A percentile compares a stretch with the other conserved stretches of the same genome.
These are phyloP conservation scores for Leishmania guyanensis DNA, from an alignment of 208 protist genomes.

Conservation along the genomic window DNA sequence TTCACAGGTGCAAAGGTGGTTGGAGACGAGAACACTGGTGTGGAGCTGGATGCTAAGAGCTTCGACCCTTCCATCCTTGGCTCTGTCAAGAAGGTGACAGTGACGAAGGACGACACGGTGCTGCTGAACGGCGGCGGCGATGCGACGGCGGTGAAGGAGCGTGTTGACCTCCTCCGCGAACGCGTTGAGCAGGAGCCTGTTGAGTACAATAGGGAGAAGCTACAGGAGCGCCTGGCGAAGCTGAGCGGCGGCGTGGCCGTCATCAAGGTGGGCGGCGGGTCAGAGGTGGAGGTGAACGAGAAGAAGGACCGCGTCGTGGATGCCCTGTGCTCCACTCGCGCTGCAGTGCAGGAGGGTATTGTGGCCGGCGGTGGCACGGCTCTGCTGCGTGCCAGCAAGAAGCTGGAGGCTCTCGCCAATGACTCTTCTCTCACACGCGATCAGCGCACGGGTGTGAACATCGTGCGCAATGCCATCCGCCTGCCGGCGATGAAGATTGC, in stretches of 20 bases:
- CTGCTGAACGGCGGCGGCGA: constrained; percentile 96
- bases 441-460: constrained; percentile 96
- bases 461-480: constrained; percentile 94
- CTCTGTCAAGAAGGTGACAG: constrained; percentile 82
- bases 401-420: constrained; percentile 84
- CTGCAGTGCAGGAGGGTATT: constrained; percentile 99
- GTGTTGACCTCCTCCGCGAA: constrained; percentile 92
- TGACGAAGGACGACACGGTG: constrained; percentile 98
- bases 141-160: constrained; percentile 89
- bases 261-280: constrained; percentile 97
- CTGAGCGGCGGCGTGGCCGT: constrained; percentile 97
- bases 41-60: constrained; percentile 82
- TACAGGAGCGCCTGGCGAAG: constrained; percentile 98
- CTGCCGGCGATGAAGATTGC: constrained; percentile 95
- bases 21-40: constrained; percentile 91
- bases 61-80: constrained; percentile 82
- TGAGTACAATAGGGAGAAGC: constrained; percentile 97
- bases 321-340: constrained; percentile 98
- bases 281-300: constrained; percentile 99
- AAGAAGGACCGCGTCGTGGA: constrained; percentile 98
- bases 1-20: constrained; percentile 96
- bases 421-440: constrained; percentile 81
- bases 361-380: constrained; percentile 98
- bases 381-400: constrained; percentile 92
- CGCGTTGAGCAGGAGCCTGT: constrained; percentile 85